These are phyloP conservation scores for Ceratobasidium sp. DNA, from an alignment of 1,284 basidiomycete genomes.

Conservation along the genomic window DNA sequence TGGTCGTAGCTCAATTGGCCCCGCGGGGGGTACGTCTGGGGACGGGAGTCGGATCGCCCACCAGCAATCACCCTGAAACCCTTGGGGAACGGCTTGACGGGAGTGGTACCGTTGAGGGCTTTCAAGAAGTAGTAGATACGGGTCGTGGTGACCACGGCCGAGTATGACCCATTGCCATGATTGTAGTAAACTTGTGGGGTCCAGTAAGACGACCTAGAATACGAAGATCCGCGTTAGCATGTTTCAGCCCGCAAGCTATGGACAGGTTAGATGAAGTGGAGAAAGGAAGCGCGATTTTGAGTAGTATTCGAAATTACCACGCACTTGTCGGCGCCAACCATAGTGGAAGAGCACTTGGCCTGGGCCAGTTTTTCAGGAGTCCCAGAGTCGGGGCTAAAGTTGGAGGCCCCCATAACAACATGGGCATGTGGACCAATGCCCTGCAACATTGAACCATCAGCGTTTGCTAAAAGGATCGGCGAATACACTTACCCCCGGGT, in stretches of 20 bases:
- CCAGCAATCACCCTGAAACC: slow-evolving; percentile 18
- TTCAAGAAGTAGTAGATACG: slow-evolving; percentile 36
- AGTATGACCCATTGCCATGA: not conserved
- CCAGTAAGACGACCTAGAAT: slow-evolving; percentile 24
- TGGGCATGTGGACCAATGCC: slow-evolving; percentile 15
- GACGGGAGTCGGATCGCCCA: not conserved
- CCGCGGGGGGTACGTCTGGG: not conserved
- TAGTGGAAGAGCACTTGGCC: slow-evolving; percentile 20
- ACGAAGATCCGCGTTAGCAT: too few species aligned
- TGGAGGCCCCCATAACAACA: slow-evolving; percentile 13
- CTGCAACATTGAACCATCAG: not conserved
- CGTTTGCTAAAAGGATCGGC: not conserved
- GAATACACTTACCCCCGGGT: slow-evolving; percentile 4
- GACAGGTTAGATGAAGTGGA: not conserved
- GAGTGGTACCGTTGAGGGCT: slow-evolving; percentile 12
- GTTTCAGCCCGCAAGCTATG: not conserved
- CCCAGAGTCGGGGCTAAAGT: slow-evolving; percentile 13
- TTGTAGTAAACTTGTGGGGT: slow-evolving; percentile 13
- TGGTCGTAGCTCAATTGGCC: slow-evolving; percentile 28
- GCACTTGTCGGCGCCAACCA: slow-evolving; percentile 22
- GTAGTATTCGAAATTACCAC: not conserved
- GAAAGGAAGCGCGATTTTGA: not conserved
- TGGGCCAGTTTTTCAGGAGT: not conserved
- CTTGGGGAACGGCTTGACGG: slow-evolving; percentile 19
- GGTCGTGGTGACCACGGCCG: not conserved